These are phyloP conservation scores for Elsinoe batatas DNA, from an alignment of 2,329 filamentous ascomycete genomes.

Conservation along the genomic window DNA sequence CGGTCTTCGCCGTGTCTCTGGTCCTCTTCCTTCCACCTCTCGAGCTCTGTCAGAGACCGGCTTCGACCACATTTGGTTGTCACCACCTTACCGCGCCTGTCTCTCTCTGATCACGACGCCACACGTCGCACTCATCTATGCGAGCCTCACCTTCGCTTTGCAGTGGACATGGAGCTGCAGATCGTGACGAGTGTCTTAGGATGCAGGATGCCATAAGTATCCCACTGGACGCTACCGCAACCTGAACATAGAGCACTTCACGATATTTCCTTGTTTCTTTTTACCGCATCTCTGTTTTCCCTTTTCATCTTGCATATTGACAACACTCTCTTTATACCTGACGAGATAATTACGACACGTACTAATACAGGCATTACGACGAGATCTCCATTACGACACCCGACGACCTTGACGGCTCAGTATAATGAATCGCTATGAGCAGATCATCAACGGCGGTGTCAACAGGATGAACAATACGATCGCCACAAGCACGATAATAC, in stretches of 20 bases:
- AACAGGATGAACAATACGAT: neutral
- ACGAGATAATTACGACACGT: neutral
- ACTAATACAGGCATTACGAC: neutral
- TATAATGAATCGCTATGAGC: conserved; percentile 5
- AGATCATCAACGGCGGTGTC: neutral
- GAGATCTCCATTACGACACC: neutral
- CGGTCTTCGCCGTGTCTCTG: neutral
- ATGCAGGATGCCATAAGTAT: neutral
- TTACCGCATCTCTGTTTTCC: neutral
- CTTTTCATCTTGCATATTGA: neutral
- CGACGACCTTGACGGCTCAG: neutral
- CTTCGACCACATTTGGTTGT: neutral
- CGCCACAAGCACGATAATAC: neutral
- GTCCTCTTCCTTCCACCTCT: neutral
- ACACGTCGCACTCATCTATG: neutral
- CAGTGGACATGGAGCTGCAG: neutral
- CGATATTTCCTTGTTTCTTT: conserved; percentile 3
- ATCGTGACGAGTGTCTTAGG: neutral
- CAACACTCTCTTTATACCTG: neutral
- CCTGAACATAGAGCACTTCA: neutral
- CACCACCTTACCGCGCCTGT: neutral
- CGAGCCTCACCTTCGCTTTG: conserved; percentile 4
- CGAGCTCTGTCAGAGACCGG: neutral
- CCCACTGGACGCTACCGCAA: neutral
- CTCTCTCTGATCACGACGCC: neutral